These are phyloP conservation scores for Herpetomonas muscarum DNA, from an alignment of 208 protist species.

Conservation along the genomic window DNA sequence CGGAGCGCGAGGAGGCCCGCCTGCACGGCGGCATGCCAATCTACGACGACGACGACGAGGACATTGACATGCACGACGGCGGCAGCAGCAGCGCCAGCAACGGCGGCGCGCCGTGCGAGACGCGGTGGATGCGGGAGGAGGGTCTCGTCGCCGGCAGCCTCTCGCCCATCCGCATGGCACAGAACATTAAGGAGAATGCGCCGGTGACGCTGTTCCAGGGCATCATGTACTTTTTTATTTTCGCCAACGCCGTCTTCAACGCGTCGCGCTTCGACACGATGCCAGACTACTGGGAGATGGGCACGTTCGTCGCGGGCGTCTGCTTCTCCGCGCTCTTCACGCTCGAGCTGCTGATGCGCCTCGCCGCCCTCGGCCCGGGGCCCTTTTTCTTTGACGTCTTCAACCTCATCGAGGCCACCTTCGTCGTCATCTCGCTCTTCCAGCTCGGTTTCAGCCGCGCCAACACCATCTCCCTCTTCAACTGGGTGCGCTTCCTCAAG, in stretches of 20 bases:
- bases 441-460: conserved; percentile 82
- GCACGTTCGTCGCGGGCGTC: conserved; percentile 59
- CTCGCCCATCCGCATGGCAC: conserved; percentile 79
- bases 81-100: conserved; percentile 7
- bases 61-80: conserved; percentile 8
- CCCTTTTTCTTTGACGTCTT: conserved; percentile 74
- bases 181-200: conserved; percentile 81
- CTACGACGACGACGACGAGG: conserved; percentile 39
- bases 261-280: conserved; percentile 77
- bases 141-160: conserved; percentile 41
- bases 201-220: conserved; percentile 71
- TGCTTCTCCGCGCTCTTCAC: conserved; percentile 81
- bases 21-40: conserved; percentile 23
- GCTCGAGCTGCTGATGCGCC: conserved; percentile 79
- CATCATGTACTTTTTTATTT: conserved; percentile 73
- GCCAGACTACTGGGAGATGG: conserved; percentile 76
- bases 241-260: conserved; percentile 87
- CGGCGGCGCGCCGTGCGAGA: conserved; percentile 15
- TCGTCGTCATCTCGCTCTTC: conserved; percentile 82
- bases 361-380: conserved; percentile 73
- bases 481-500: conserved; percentile 80
- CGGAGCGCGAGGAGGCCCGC: conserved; percentile 38
- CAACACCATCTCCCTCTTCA: conserved; percentile 85
- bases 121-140: conserved; percentile 39
- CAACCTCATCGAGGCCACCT: conserved; percentile 67